Evolutionary conservation across 1,284 basidiomycete species (phyloP).

Genomic region (Inonotus hispidus): DNA sequence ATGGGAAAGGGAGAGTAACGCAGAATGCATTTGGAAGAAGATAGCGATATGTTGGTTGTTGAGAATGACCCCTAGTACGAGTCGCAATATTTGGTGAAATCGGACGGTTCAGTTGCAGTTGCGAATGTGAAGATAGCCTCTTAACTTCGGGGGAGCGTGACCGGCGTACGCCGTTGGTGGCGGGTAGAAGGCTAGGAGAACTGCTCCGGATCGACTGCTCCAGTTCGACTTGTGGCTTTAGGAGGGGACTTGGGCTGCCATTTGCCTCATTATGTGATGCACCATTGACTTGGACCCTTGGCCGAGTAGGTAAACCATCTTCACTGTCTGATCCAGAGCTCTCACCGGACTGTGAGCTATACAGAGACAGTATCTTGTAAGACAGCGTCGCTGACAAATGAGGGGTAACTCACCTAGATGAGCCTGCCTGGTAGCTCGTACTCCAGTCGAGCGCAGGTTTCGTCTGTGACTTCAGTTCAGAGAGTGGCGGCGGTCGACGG

Average conservation of each 20-base stretch:
- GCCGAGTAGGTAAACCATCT: slow-evolving; percentile 4
- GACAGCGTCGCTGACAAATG: slow-evolving; percentile 2
- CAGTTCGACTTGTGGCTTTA: not conserved
- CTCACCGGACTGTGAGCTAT: slow-evolving; percentile 16
- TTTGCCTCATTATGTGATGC: not conserved
- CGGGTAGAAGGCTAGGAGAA: slow-evolving; percentile 12
- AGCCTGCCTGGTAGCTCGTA: slow-evolving; percentile 80
- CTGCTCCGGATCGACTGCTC: slow-evolving; percentile 12
- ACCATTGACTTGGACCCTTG: not conserved
- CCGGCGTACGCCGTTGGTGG: slow-evolving; percentile 1
- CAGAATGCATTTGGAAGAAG: slow-evolving; percentile 42
- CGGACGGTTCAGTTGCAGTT: slow-evolving; percentile 19
- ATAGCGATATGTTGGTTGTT: slow-evolving; percentile 21
- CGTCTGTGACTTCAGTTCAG: slow-evolving; percentile 24
- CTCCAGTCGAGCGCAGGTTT: slow-evolving; percentile 55
- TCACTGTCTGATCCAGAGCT: slow-evolving; percentile 16
- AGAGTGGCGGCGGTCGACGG: slow-evolving; percentile 23
- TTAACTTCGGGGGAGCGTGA: slow-evolving; percentile 15
- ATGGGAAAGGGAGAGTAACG: slow-evolving; percentile 37
- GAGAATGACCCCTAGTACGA: slow-evolving; percentile 24
- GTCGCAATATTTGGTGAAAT: slow-evolving; percentile 27
- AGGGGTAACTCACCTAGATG: slow-evolving; percentile 50
- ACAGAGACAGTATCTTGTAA: slow-evolving; percentile 13
- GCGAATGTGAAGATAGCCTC: slow-evolving; percentile 6
- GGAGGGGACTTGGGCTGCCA: slow-evolving; percentile 3